Evolutionary conservation across 2,329 filamentous ascomycete species (phyloP).

Genomic region (Fusarium paranaense): DNA sequence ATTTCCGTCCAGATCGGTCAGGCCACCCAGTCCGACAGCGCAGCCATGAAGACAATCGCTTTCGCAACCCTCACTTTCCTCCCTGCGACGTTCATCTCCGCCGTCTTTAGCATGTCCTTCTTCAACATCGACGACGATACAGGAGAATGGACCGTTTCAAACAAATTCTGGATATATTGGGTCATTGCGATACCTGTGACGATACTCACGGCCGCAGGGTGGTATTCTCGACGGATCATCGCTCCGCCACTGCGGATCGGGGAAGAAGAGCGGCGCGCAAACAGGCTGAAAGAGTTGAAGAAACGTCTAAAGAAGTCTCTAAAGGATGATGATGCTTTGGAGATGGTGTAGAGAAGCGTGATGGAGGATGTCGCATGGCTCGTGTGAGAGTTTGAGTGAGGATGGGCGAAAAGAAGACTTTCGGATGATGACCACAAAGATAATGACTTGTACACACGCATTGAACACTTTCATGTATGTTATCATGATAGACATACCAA

Average conservation of each 20-base stretch:
- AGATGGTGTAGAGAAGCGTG: not conserved
- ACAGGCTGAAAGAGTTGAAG: not conserved
- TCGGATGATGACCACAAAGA: not conserved
- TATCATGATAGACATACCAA: not conserved
- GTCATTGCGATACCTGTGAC: slow-evolving; percentile 48
- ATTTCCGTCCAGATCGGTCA: slow-evolving; percentile 54
- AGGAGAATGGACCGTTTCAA: slow-evolving; percentile 44
- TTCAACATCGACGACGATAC: slow-evolving; percentile 48
- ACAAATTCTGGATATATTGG: slow-evolving; percentile 53
- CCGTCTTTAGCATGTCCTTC: slow-evolving; percentile 61
- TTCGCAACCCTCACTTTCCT: slow-evolving; percentile 62
- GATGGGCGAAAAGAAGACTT: not conserved
- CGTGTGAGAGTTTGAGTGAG: not conserved
- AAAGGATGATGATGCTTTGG: not conserved
- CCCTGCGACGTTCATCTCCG: slow-evolving; percentile 62
- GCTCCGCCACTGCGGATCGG: slow-evolving; percentile 9
- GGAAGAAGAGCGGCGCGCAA: slow-evolving; percentile 7
- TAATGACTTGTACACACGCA: not conserved
- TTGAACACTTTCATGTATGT: not conserved
- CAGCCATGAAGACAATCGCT: slow-evolving; percentile 63
- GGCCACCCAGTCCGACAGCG: slow-evolving; percentile 58
- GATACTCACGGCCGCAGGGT: slow-evolving; percentile 23
- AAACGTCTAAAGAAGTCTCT: not conserved
- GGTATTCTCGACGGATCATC: slow-evolving; percentile 32
- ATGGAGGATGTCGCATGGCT: not conserved